Evolutionary conservation across 2,329 filamentous ascomycete species (phyloP).

Genomic region (Fusarium falciforme): DNA sequence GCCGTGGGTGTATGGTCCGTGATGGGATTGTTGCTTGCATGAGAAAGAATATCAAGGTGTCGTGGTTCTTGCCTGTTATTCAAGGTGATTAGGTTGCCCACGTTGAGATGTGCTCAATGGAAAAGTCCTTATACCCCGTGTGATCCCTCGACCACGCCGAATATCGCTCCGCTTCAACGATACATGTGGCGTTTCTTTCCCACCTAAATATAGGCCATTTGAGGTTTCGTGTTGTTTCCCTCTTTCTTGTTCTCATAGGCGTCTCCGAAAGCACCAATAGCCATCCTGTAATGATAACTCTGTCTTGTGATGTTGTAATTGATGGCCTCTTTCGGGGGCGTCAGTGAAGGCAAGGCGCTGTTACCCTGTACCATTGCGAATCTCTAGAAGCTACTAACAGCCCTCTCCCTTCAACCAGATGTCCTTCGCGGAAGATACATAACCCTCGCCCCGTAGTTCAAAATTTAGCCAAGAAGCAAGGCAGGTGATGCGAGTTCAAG

Average conservation of each 20-base stretch:
- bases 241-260: no score
- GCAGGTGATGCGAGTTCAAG: not conserved
- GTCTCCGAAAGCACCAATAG: no score
- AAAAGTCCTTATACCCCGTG: not conserved
- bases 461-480: not conserved
- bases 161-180: no score
- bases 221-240: no score
- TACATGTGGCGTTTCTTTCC: not conserved
- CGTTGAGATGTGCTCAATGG: not conserved
- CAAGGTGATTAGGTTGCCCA: not conserved
- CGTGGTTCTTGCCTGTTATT: not conserved
- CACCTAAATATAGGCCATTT: no score
- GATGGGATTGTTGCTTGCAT: not conserved
- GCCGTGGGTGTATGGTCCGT: not conserved
- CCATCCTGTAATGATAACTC: no score
- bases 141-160: no score
- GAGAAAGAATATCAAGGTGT: not conserved
- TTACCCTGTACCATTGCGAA: not conserved
- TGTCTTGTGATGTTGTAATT: no score
- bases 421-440: not conserved
- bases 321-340: no score
- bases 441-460: not conserved
- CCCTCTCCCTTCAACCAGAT: not conserved
- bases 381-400: not conserved
- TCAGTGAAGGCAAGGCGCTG: no score